These are phyloP conservation scores for Singerocomus inundabilis DNA, from an alignment of 1,284 basidiomycete species.

Conservation along the genomic window DNA sequence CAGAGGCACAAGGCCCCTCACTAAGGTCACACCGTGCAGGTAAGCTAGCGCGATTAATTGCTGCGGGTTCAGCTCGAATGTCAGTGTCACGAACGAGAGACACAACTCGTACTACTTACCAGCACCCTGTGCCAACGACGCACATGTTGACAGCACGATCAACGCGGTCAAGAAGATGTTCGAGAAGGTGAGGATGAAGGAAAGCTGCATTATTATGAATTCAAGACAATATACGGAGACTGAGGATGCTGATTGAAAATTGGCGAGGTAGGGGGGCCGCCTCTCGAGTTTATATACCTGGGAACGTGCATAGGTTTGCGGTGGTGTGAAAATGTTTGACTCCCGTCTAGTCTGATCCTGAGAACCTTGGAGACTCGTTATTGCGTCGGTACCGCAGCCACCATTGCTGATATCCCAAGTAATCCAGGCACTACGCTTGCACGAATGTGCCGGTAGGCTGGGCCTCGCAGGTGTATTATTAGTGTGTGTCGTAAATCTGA, in stretches of 20 bases:
- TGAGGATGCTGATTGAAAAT: not conserved
- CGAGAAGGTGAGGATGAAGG: not conserved
- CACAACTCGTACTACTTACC: constrained; percentile 5
- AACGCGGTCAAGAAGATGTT: not conserved
- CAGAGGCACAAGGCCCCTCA: not conserved
- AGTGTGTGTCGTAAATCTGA: not conserved
- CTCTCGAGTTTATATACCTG: constrained; percentile 9
- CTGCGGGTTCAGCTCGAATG: not conserved
- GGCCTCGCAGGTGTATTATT: not conserved
- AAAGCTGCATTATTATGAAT: constrained; percentile 4
- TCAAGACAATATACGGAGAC: not conserved
- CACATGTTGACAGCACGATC: constrained; percentile 5
- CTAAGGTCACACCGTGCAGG: not conserved
- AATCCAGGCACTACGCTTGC: not conserved
- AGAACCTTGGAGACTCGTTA: not conserved
- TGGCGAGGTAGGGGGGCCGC: not conserved
- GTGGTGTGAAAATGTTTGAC: not conserved
- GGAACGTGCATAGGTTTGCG: constrained; percentile 8
- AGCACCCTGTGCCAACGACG: constrained; percentile 6
- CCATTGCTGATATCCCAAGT: not conserved
- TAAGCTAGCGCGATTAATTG: constrained; percentile 1
- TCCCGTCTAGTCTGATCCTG: not conserved
- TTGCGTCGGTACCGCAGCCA: constrained; percentile 2
- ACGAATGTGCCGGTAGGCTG: no score
- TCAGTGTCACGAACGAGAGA: not conserved